Evolutionary conservation across 352 stramenopile genomes (phyloP), one percentile per base, ranked within the genome.

Genomic region (Elongisporangium prolatum): DNA sequence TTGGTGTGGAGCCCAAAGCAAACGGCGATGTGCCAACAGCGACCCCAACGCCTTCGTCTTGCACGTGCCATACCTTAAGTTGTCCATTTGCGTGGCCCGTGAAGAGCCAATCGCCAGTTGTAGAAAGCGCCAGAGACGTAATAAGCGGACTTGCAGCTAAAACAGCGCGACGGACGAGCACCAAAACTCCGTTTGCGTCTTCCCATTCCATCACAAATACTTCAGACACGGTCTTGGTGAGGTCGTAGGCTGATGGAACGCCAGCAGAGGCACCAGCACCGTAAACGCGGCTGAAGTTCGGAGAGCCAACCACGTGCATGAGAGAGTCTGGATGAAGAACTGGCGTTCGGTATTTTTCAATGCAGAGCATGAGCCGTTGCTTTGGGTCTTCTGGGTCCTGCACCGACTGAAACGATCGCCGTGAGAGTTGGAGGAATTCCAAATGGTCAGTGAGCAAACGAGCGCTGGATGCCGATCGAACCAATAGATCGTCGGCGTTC

Each of bases 1-100:
- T 52, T 60, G 71, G 51, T 9, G n/a, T 47, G 16, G 28, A 28
- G 11, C 55, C 28, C 17, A 64, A 40, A 8, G 20, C 16, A 38
- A 59, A 52, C 17, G 10, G 25, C 18, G 7, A 10, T 16, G 25
- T 7, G 37, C 25, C 47, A 57, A 64, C 48, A 25, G 44, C 40
- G 0, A 47, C n/a, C 10, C n/a, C 21, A 24, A n/a, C 28, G 4
- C 18, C 34, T 22, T 40, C 28, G 28, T 9, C 14, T 40, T 40
- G 28, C 28, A 77, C 63, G 34, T 72, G 79, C 84, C 84, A 93
- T 9, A 89, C 69, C 14, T 69, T 76, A 21, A 93, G 57, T 0
- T 61, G 44, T 14, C 80, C 80, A 21, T 64, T 73, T 1, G 2
- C 34, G 24, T 78, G 70, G 0, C 79, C 76, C 21, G 67, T 74